These are phyloP conservation scores for Lepidium didymum DNA, from an alignment of 345 rosid genomes.

Conservation along the genomic window DNA sequence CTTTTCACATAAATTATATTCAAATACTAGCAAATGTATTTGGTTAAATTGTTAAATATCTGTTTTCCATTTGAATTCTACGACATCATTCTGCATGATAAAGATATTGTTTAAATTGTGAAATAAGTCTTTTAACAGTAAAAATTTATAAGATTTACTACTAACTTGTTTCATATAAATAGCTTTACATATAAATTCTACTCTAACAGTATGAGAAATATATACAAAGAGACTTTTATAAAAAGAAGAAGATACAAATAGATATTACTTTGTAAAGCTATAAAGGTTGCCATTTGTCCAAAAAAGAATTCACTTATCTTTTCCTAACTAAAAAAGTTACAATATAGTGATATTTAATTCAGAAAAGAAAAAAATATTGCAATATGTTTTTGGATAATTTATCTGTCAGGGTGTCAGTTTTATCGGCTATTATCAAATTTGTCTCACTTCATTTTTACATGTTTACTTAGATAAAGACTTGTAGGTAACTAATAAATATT, in stretches of 20 bases:
- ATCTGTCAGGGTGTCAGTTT: background rate
- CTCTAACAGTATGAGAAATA: background rate
- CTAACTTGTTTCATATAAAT: background rate
- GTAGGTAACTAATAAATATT: background rate
- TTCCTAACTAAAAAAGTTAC: background rate
- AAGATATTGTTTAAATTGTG: too few relatives aligned
- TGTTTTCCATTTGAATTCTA: too few relatives aligned
- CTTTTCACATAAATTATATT: background rate
- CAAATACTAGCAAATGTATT: background rate
- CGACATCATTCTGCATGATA: too few relatives aligned
- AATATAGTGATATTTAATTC: too few relatives aligned
- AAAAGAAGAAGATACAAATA: background rate
- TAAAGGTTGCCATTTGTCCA: background rate
- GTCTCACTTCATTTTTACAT: background rate
- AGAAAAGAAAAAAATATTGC: too few relatives aligned
- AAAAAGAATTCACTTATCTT: background rate
- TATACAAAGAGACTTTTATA: background rate
- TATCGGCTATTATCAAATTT: background rate
- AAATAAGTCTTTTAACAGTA: too few relatives aligned
- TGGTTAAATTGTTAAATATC: too few relatives aligned
- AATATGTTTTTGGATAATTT: background rate
- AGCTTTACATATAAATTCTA: background rate
- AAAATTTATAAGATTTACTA: background rate
- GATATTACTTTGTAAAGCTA: background rate
- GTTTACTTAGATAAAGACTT: background rate